Base-by-base conservation (phyloP, 2,329 filamentous ascomycete species). In the Fusarium sp. region DNA sequence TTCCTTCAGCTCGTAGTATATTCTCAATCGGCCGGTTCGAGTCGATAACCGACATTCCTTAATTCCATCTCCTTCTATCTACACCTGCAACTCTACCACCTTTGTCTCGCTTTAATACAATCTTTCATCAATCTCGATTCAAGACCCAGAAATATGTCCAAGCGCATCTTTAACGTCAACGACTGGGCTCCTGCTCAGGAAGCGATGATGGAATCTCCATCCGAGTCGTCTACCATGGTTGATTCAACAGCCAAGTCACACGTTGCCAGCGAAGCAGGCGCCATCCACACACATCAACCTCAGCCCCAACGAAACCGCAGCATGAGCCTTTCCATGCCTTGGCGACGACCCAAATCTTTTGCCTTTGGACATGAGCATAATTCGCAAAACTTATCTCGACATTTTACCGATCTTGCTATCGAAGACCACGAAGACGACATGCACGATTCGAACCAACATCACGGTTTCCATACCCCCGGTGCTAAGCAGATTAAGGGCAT, bases 301-400 rank as follows among this genome's bases (percentile, higher is more conserved):
- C 44, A 39, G 56, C 77, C 79, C n/a, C 79, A 78, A 63, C 82
- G 82, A 23, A 77, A 81, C 41, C 81, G 84, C 54, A 86, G 84
- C 76, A 78, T 84, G 73, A 88, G 84, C 75, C 77, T 84, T 49
- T 85, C 84, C 9, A 73, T 86, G 16, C 79, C 83, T 9, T 86
- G 84, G 83, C 82, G 82, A 46, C 83, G 81, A 43, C 82, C 83
- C 28, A 86, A 84, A 74, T 82, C 83, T 2, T 74, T 80, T 23
- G 64, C 81, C 11, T 77, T 83, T 53, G 71, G 73, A 44, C 77
- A 77, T 42, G 77, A 80, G 23, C 79, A 80, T 45, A 34, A 81
- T 44, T 28, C 78, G 30, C 67, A 71, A 25, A 48, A 72, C 41
- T 68, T 74, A 16, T 52, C 77, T 70, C 72, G 78, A 59, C 70